Conservation (phyloP, 176 grass and related monocot genomes). For the Raddia distichophylla region DNA sequence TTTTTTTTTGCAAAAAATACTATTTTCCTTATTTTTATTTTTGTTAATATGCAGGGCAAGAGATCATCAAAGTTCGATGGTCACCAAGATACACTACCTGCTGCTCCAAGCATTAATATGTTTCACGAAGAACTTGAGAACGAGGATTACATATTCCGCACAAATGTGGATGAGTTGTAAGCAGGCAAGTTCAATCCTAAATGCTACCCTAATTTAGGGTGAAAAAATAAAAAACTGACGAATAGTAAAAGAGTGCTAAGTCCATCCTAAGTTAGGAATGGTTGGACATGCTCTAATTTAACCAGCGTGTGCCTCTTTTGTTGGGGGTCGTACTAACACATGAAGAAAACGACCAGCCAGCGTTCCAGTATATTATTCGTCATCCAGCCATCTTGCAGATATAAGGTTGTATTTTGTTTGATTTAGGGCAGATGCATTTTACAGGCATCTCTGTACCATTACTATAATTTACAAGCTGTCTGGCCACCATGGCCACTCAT, state of each 20-base stretch:
- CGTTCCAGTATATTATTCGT: neutral
- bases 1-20: no score
- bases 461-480: neutral
- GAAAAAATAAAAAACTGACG: no score
- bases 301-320: no score
- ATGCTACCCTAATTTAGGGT: no score
- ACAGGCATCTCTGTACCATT: neutral
- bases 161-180: constrained; percentile 51
- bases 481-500: no score
- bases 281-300: neutral
- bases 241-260: no score
- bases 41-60: constrained; percentile 70
- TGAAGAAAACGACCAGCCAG: neutral
- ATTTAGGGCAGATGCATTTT: neutral
- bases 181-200: neutral
- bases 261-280: no score
- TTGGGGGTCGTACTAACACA: neutral
- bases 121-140: constrained; percentile 82
- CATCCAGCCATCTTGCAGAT: neutral
- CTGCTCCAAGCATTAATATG: constrained; percentile 55
- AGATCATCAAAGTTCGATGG: constrained; percentile 22
- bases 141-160: constrained; percentile 83
- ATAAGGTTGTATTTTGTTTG: constrained; percentile 4
- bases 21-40: no score
- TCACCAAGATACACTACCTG: constrained; percentile 16